These are phyloP conservation scores for Neonothopanus nambi DNA, from an alignment of 1,284 basidiomycete genomes.

Conservation along the genomic window DNA sequence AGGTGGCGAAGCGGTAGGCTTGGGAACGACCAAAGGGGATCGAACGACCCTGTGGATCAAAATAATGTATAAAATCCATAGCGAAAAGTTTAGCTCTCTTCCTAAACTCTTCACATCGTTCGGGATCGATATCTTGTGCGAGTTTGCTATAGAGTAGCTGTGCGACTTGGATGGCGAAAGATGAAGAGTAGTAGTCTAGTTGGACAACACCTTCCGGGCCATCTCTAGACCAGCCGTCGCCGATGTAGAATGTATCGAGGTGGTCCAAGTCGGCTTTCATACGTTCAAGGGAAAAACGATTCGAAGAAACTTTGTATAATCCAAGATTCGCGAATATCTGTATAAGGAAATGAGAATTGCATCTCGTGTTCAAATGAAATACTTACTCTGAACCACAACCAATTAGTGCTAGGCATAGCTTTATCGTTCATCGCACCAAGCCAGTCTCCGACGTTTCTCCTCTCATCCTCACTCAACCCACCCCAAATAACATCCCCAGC, in stretches of 20 bases:
- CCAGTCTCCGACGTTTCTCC: constrained; percentile 64
- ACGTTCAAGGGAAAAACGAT: constrained; percentile 58
- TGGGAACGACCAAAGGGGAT: constrained; percentile 78
- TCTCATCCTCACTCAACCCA: constrained; percentile 51
- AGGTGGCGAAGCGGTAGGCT: constrained; percentile 79
- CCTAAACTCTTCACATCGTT: constrained; percentile 62
- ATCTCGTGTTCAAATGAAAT: constrained; percentile 36
- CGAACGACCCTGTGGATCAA: constrained; percentile 72
- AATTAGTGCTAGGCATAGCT: constrained; percentile 74
- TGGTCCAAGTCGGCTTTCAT: constrained; percentile 78
- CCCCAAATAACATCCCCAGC: constrained; percentile 69
- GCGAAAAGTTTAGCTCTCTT: constrained; percentile 66
- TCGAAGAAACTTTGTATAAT: constrained; percentile 60
- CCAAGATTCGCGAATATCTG: constrained; percentile 80
- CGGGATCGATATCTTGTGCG: constrained; percentile 61
- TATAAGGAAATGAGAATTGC: constrained; percentile 26
- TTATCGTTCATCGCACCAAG: constrained; percentile 77
- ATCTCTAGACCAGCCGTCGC: constrained; percentile 75
- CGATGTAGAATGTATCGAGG: constrained; percentile 78
- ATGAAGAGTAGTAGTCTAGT: constrained; percentile 78
- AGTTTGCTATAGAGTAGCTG: constrained; percentile 75
- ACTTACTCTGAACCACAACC: constrained; percentile 78
- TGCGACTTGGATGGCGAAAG: constrained; percentile 78
- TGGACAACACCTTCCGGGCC: constrained; percentile 78
- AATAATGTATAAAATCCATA: constrained; percentile 74